Conservation (phyloP, 2,329 filamentous ascomycete species). For the Trichoderma atroviride region DNA sequence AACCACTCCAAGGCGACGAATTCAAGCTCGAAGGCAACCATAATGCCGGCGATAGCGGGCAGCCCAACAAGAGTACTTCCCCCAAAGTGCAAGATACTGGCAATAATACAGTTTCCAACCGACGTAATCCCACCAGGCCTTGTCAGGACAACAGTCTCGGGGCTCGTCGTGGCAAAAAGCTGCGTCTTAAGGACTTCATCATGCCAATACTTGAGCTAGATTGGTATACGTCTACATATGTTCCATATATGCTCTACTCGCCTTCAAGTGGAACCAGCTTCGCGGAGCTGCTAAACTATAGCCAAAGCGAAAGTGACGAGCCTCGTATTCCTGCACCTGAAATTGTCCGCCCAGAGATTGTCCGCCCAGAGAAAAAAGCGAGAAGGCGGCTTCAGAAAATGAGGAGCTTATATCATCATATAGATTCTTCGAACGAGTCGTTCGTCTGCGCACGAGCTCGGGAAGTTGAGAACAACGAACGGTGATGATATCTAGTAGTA, state of each 20-base stretch:
- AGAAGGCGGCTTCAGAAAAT: constrained; percentile 5
- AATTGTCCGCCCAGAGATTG: not conserved
- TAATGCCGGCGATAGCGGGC: not conserved
- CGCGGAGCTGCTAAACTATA: not conserved
- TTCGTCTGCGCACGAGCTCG: constrained; percentile 30
- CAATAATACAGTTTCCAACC: not conserved
- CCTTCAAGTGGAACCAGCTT: not conserved
- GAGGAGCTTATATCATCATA: constrained; percentile 3
- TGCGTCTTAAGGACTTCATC: not conserved
- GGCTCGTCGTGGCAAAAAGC: not conserved
- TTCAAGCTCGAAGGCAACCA: not conserved
- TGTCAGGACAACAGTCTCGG: not conserved
- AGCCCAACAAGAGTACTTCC: not conserved
- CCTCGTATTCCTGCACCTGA: not conserved
- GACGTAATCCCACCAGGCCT: not conserved
- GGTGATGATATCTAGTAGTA: not conserved
- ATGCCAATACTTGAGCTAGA: not conserved
- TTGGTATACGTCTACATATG: not conserved
- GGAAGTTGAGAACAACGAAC: constrained; percentile 23
- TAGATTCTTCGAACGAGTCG: constrained; percentile 28
- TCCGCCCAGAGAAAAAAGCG: not conserved
- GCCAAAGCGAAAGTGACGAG: not conserved
- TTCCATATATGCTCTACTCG: not conserved
- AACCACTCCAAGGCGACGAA: not conserved
- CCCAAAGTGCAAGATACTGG: not conserved